Conservation (phyloP, 257 asterid species). For the Solanum boliviense region DNA sequence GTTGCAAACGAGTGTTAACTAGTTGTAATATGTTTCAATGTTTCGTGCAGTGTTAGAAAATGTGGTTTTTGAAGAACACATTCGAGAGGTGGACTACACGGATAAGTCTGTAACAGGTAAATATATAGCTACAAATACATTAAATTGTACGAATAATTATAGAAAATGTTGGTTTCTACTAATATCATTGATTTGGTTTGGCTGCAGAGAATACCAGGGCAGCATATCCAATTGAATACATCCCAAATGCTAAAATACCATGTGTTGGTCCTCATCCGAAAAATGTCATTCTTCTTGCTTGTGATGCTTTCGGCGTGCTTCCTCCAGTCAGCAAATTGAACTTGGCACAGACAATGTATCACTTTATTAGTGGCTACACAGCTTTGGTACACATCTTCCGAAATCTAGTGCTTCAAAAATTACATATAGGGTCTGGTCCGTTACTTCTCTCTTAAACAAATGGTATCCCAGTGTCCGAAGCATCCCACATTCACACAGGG, state of each 20-base stretch:
- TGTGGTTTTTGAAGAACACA: slow-evolving; percentile 85
- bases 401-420: background rate
- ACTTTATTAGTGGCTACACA: slow-evolving; percentile 93
- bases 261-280: slow-evolving; percentile 96
- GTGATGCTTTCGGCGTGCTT: slow-evolving; percentile 94
- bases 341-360: slow-evolving; percentile 88
- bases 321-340: slow-evolving; percentile 88
- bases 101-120: slow-evolving; percentile 90
- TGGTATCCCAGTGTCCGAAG: background rate
- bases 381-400: slow-evolving; percentile 42
- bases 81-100: slow-evolving; percentile 68
- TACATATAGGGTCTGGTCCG: background rate
- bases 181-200: background rate
- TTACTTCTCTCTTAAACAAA: no score
- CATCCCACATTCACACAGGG: background rate
- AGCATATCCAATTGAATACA: slow-evolving; percentile 88
- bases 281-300: slow-evolving; percentile 78
- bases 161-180: background rate
- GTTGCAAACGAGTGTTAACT: background rate
- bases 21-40: background rate
- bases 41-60: slow-evolving; percentile 63
- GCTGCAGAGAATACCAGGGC: slow-evolving; percentile 81
- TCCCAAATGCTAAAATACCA: slow-evolving; percentile 83
- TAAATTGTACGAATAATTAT: background rate
- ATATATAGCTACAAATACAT: background rate